Conservation (phyloP, 371 early-diverging fungal genomes). For the Rhizopus delemar region DNA sequence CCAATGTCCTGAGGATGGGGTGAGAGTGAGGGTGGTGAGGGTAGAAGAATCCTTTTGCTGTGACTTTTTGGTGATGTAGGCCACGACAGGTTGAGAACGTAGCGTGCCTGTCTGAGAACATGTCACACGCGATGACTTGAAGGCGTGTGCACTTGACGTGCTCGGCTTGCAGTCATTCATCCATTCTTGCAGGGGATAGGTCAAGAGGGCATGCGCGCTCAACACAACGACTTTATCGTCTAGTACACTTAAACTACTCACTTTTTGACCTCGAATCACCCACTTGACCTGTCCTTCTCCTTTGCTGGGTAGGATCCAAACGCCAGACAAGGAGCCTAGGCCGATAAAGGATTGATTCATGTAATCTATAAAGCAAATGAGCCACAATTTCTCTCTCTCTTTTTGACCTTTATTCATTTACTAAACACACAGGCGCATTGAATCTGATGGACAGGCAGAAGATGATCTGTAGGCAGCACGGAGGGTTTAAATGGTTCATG, state of each 20-base stretch:
- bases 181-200: constrained; percentile 9
- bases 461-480: neutral
- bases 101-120: constrained; percentile 19
- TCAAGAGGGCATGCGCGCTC: neutral
- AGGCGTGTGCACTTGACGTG: neutral
- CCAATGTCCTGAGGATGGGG: neutral
- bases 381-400: neutral
- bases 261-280: constrained; percentile 22
- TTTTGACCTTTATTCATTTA: constrained; percentile 11
- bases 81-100: constrained; percentile 15
- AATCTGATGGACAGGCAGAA: neutral
- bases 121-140: constrained; percentile 12
- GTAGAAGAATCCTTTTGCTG: neutral
- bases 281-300: constrained; percentile 13
- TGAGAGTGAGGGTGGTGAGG: neutral
- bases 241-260: constrained; percentile 25
- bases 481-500: neutral
- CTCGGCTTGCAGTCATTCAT: neutral
- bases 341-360: constrained; percentile 3
- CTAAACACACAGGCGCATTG: constrained; percentile 19
- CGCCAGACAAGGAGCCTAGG: constrained; percentile 28
- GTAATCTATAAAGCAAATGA: neutral
- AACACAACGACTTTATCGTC: constrained; percentile 21
- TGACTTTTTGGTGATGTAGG: constrained; percentile 12
- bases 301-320: constrained; percentile 32